Evolutionary conservation across 306 rosid genomes (phyloP).

Genomic region (Castanea sativa): DNA sequence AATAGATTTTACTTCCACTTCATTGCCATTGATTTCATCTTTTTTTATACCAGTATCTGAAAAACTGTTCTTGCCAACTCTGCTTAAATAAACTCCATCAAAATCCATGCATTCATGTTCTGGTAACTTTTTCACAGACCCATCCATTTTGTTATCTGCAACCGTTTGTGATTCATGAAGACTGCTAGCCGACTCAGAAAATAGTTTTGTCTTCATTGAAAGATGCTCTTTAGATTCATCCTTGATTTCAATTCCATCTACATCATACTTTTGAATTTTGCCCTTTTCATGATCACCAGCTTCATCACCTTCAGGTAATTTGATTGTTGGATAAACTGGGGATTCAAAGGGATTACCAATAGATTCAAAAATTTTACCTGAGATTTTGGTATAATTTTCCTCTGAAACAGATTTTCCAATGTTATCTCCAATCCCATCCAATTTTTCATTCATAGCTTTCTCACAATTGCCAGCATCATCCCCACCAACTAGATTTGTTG

Average conservation of each 20-base stretch:
- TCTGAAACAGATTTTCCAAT: slow-evolving; percentile 20
- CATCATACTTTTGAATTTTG: slow-evolving; percentile 22
- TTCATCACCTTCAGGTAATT: slow-evolving; percentile 19
- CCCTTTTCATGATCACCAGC: slow-evolving; percentile 13
- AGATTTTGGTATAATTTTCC: slow-evolving; percentile 22
- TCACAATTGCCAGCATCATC: slow-evolving; percentile 11
- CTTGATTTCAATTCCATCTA: slow-evolving; percentile 26
- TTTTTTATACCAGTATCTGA: slow-evolving; percentile 23
- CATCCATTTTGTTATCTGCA: slow-evolving; percentile 35
- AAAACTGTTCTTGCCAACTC: slow-evolving; percentile 1
- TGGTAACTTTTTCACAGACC: slow-evolving; percentile 18
- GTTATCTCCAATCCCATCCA: slow-evolving; percentile 25
- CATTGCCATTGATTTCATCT: slow-evolving; percentile 24
- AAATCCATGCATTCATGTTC: slow-evolving; percentile 22
- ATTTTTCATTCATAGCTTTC: slow-evolving; percentile 24
- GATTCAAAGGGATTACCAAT: slow-evolving; percentile 21
- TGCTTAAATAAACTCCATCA: slow-evolving; percentile 13
- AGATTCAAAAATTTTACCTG: slow-evolving; percentile 22
- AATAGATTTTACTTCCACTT: slow-evolving; percentile 25
- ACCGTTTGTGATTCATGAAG: slow-evolving; percentile 21
- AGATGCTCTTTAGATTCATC: slow-evolving; percentile 19
- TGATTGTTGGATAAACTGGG: slow-evolving; percentile 25
- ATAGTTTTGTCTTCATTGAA: not conserved
- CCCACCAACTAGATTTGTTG: slow-evolving; percentile 9
- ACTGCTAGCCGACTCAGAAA: slow-evolving; percentile 14